phyloP scores from a whole-genome alignment of 164 flowering plant species.

The Cinnamomum micranthum region DNA sequence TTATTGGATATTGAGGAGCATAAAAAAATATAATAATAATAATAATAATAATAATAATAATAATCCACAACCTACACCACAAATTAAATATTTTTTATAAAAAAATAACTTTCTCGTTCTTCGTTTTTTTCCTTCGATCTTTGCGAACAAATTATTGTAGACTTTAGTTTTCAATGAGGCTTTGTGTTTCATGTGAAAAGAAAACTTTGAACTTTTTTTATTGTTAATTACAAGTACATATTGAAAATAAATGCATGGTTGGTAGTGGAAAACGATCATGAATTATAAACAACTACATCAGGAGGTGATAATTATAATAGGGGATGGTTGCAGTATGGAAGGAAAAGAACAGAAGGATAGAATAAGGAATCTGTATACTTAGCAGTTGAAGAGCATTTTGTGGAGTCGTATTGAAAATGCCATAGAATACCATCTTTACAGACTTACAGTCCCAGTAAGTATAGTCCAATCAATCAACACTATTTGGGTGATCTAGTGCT shows the following conservation, averaged over 20 bases:
- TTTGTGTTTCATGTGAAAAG: not conserved
- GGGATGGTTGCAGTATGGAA: not conserved
- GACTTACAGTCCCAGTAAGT: not conserved
- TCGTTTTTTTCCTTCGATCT: not conserved
- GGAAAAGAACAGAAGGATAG: not conserved
- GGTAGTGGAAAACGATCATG: not conserved
- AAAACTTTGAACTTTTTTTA: not conserved
- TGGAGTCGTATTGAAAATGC: not conserved
- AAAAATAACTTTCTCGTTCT: not conserved
- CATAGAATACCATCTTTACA: not conserved
- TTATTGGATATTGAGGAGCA: no score
- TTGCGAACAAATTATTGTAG: not conserved
- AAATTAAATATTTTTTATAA: not conserved
- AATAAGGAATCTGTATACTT: not conserved
- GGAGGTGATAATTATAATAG: not conserved
- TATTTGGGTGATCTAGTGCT: not conserved
- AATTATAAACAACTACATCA: not conserved
- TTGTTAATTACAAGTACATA: not conserved
- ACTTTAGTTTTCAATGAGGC: not conserved
- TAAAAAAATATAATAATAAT: no score
- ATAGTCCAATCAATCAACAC: not conserved
- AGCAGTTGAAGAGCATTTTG: not conserved
- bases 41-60: no score
- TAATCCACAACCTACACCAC: not conserved
- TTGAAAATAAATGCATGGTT: not conserved